phyloP scores from a whole-genome alignment of 2,329 filamentous ascomycete genomes.

The Phyllosticta ampelicida region DNA sequence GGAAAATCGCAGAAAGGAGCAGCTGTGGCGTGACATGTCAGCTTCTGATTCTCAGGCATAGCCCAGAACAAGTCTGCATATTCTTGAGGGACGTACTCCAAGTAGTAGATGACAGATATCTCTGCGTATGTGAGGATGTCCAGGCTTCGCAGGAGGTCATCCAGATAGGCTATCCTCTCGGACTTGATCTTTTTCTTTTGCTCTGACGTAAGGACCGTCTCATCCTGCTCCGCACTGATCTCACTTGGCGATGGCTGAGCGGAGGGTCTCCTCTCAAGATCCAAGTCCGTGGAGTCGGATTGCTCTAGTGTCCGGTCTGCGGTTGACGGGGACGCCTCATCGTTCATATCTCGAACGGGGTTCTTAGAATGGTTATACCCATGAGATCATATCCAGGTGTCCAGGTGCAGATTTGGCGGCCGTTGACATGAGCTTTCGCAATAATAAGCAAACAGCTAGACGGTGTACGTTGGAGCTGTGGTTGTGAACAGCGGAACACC shows the following conservation, averaged over 20 bases:
- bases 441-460: not conserved
- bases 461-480: not conserved
- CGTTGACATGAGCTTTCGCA: slow-evolving; percentile 1
- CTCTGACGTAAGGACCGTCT: slow-evolving; percentile 15
- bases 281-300: not conserved
- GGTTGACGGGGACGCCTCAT: slow-evolving; percentile 28
- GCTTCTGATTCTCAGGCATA: not conserved
- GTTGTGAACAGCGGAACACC: not conserved
- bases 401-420: not conserved
- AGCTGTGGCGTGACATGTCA: slow-evolving; percentile 29
- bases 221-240: not conserved
- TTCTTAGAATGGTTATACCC: slow-evolving; percentile 1
- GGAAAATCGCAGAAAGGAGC: slow-evolving; percentile 47
- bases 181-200: slow-evolving; percentile 25
- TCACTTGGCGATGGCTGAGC: not conserved
- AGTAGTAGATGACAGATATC: slow-evolving; percentile 50
- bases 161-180: slow-evolving; percentile 33
- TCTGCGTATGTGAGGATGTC: slow-evolving; percentile 52
- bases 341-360: slow-evolving; percentile 25
- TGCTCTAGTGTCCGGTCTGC: slow-evolving; percentile 1
- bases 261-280: not conserved
- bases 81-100: slow-evolving; percentile 44
- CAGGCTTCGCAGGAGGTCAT: slow-evolving; percentile 45
- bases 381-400: slow-evolving; percentile 4
- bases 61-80: not conserved